Conservation (phyloP, 768 basidiomycete genomes). For the Gelatoporia subvermispora region DNA sequence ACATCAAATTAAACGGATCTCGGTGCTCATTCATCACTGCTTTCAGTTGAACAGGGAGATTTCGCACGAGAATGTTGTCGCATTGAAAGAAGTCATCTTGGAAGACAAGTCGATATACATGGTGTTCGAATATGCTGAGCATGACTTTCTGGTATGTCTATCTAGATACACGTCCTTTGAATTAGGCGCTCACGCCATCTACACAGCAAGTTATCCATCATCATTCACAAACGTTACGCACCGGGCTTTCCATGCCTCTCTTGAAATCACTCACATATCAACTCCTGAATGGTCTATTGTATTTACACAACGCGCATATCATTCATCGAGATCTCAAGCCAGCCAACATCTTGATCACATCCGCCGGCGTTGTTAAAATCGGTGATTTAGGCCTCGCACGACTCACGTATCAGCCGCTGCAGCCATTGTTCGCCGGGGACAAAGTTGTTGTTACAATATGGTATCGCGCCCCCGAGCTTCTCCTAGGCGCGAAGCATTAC, state of each 20-base stretch:
- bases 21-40: constrained; percentile 13
- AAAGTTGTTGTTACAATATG: constrained; percentile 99
- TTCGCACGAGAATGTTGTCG: constrained; percentile 84
- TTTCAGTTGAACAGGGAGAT: constrained; percentile 83
- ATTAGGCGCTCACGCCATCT: not conserved
- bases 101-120: constrained; percentile 99
- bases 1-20: too few relatives aligned
- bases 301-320: constrained; percentile 92
- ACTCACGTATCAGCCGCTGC: constrained; percentile 85
- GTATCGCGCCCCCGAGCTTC: constrained; percentile 96
- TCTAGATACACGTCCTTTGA: not conserved
- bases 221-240: constrained; percentile 85
- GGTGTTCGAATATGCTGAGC: constrained; percentile 99
- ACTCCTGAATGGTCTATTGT: constrained; percentile 88
- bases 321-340: constrained; percentile 98
- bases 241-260: constrained; percentile 66
- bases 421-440: constrained; percentile 88
- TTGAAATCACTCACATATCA: constrained; percentile 94
- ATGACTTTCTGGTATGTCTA: constrained; percentile 83
- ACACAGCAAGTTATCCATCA: constrained; percentile 96
- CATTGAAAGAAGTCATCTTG: constrained; percentile 89
- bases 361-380: constrained; percentile 88
- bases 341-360: constrained; percentile 95
- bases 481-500: constrained; percentile 96
- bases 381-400: constrained; percentile 97